Evolutionary conservation across 1,284 basidiomycete genomes (phyloP).

Genomic region (Microbotryum violaceum): DNA sequence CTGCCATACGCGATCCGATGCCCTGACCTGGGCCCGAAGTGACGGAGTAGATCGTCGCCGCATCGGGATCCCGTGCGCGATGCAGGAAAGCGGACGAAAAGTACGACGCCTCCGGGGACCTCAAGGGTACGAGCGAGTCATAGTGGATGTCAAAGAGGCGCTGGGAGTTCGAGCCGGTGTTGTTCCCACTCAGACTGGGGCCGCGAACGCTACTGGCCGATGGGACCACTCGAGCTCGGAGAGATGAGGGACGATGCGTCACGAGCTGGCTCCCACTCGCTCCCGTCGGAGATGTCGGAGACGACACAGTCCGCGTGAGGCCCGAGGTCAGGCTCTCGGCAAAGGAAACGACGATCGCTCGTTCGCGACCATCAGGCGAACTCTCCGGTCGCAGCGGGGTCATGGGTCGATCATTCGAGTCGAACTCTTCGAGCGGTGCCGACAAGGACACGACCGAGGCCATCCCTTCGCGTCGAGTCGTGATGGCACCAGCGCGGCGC

Average conservation of each 20-base stretch:
- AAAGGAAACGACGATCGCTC: constrained; percentile 26
- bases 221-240: constrained; percentile 13
- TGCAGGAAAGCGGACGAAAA: constrained; percentile 35
- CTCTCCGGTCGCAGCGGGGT: constrained; percentile 6
- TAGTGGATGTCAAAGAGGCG: constrained; percentile 65
- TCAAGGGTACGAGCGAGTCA: constrained; percentile 66
- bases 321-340: constrained; percentile 18
- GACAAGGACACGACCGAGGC: not conserved
- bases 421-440: constrained; percentile 2
- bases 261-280: not conserved
- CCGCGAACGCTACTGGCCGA: not conserved
- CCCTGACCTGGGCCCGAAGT: constrained; percentile 46
- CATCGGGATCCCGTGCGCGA: constrained; percentile 56
- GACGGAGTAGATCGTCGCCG: constrained; percentile 74
- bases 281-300: constrained; percentile 9
- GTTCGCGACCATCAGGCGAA: constrained; percentile 2
- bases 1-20: not conserved
- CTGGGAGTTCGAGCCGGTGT: constrained; percentile 37
- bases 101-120: constrained; percentile 67
- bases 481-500: not conserved
- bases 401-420: not conserved
- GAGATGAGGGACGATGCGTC: constrained; percentile 22
- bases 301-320: constrained; percentile 20
- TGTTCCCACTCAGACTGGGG: not conserved
- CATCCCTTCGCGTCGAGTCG: not conserved